Evolutionary conservation across 768 basidiomycete genomes (phyloP), one percentile per base, ranked within the genome.

Genomic region (Daedaleopsis sinensis): DNA sequence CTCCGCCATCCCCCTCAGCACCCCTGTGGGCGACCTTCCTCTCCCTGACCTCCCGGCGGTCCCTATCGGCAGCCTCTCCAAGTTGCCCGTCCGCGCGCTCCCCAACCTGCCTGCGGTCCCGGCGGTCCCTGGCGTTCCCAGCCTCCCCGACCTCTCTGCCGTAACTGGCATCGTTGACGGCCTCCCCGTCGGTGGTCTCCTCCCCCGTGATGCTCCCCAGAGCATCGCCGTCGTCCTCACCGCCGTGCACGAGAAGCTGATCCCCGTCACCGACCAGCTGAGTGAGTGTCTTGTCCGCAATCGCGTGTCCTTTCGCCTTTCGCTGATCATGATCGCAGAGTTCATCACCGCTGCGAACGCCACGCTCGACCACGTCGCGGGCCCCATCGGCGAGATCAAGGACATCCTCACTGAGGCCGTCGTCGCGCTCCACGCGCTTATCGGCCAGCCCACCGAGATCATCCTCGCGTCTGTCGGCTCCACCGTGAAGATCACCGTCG

Each of bases 181-280:
- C 37, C 42, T 65, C 3, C 39, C 39, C 18, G 37, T 52, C 36
- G 42, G 42, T 32, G 63, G 49, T 52, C 48, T 64, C 43, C 47
- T 63, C 47, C 64, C 54, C 36, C 63, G 65, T 43, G 65, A 67
- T 36, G 65, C 51, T 27, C 52, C 57, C 46, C 56, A 60, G 38
- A 53, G 60, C 13, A 46, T 78, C n/a, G 69, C 70, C 15, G 64
- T 51, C 53, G 69, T 78, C 68, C 59, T 78, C 47, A 57, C 32
- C n/a, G 52, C 57, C 23, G 43, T 72, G 8, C 58, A 38, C 6
- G 52, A 37, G 27, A 50, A 69, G 59, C 58, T 19, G 59, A 52
- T 35, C 18, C 71, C 57, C 53, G 49, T 19, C 50, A 52, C 59
- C 15, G 52, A 61, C 1, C 46, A 68, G 56, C 57, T 79, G 57